A percentile compares a stretch with the other conserved stretches of the same genome.
These are phyloP conservation scores for Sporisorium exsertum DNA, from an alignment of 1,284 basidiomycete genomes.

Conservation along the genomic window DNA sequence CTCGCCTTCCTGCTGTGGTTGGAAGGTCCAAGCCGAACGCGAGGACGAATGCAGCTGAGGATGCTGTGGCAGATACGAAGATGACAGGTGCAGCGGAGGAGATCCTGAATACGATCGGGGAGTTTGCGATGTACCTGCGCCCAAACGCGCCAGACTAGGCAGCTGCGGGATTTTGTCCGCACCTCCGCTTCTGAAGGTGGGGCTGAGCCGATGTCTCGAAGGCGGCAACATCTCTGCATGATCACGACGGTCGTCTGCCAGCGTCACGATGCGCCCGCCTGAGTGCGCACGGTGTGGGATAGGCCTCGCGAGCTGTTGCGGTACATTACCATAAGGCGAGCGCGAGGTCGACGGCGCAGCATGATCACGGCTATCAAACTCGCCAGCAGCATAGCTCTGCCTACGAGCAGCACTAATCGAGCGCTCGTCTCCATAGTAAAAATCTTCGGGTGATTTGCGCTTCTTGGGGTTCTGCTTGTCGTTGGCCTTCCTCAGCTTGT, in stretches of 20 bases:
- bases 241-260: not conserved
- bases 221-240: conserved; percentile 22
- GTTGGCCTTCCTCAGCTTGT: conserved; percentile 43
- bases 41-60: conserved; percentile 12
- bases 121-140: not conserved
- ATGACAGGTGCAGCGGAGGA: conserved; percentile 7
- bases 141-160: conserved; percentile 26
- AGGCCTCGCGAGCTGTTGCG: conserved; percentile 15
- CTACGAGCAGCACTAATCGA: conserved; percentile 10
- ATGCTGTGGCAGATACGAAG: conserved; percentile 12
- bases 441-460: conserved; percentile 42
- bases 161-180: conserved; percentile 19
- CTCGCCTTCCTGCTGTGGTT: conserved; percentile 5
- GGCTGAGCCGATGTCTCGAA: conserved; percentile 8
- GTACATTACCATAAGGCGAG: conserved; percentile 2
- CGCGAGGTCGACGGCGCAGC: conserved; percentile 3
- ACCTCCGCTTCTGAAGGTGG: not conserved
- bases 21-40: conserved; percentile 1
- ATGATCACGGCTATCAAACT: conserved; percentile 15
- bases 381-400: conserved; percentile 31
- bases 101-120: conserved; percentile 9
- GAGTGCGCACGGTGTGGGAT: conserved; percentile 12
- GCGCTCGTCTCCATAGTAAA: conserved; percentile 35
- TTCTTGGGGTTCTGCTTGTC: conserved; percentile 39
- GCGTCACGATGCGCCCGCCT: conserved; percentile 3